Base-by-base conservation (phyloP, 2,329 filamentous ascomycete genomes). In the Fusarium dimerum region DNA sequence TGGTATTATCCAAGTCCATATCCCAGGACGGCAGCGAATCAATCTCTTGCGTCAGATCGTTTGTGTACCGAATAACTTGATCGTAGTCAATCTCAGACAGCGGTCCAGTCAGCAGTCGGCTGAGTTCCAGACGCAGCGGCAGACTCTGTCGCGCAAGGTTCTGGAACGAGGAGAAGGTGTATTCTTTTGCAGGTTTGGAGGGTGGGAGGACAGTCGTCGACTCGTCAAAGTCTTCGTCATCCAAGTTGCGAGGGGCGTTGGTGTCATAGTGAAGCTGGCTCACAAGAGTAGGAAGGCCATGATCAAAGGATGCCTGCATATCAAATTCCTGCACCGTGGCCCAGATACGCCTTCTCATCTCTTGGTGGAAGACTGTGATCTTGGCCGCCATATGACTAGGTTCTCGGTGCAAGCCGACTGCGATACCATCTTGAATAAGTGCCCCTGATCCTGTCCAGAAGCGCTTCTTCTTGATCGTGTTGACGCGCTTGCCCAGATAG, bases 391-490 rank as follows among this genome's bases (percentile, higher is more conserved):
- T 79, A 52, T 78, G 75, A 60, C 79, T 78, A 3, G 82, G 81
- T 62, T 85, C 83, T 16, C 80, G 78, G 60, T 86, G 83, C 43
- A 86, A 72, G 15, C 82, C 82, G 30, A 85, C 78, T 2, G 78
- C 78, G 51, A 85, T 79, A 49, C 79, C 81, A 47, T 85, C 79
- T 44, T 82, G 80, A 13, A 84, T 77, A 50, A 85, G 71, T 6
- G 77, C 73, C 1, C 82, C 81, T 1, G 82, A 75, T 39, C 76
- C 75, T 15, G 80, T 82, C 82, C 82, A 85, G 67, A 83, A 85
- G 12, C 81, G 75, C 75, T 85, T 85, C 76, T 85, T 85, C 73
- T 85, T 84, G 57, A 85, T 78, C 2, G 79, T 81, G 68, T 86
- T 86, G 57, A 85, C 78, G 30, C 80, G 74, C 73, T 85, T 85